phyloP scores from a whole-genome alignment of 2,329 filamentous ascomycete species.

The Fusarium nygamai region DNA sequence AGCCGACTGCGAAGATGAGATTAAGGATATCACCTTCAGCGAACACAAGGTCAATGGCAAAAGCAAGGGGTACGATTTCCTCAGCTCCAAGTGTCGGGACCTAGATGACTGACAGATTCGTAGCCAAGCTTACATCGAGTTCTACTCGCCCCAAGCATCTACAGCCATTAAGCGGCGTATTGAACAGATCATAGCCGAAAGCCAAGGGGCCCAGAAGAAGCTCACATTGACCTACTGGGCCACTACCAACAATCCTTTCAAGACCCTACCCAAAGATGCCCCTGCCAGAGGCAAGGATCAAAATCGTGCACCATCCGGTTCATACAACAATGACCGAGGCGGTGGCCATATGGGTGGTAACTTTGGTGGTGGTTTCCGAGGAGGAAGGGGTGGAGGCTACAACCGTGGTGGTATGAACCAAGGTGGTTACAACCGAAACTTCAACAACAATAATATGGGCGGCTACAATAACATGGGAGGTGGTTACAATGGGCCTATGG shows the following conservation, averaged over 20 bases:
- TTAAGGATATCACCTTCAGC: constrained; percentile 94
- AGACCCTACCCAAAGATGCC: constrained; percentile 88
- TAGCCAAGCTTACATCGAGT: constrained; percentile 84
- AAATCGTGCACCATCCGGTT: constrained; percentile 62
- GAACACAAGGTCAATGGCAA: constrained; percentile 99
- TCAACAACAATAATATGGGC: constrained; percentile 56
- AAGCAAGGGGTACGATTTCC: constrained; percentile 81
- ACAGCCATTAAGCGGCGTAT: constrained; percentile 86
- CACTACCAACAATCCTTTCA: constrained; percentile 85
- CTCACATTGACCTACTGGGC: constrained; percentile 79
- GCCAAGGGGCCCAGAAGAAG: constrained; percentile 71
- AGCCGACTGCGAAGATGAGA: constrained; percentile 82
- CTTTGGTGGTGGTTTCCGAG: constrained; percentile 63
- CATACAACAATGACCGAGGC: constrained; percentile 58
- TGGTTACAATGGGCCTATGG: constrained; percentile 61
- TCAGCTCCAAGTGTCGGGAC: background rate
- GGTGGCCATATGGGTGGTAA: constrained; percentile 53
- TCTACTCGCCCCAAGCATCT: constrained; percentile 83
- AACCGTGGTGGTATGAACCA: constrained; percentile 59
- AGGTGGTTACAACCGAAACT: constrained; percentile 56
- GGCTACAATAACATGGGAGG: constrained; percentile 58
- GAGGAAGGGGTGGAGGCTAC: constrained; percentile 60
- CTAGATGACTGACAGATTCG: constrained; percentile 9
- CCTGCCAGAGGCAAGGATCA: constrained; percentile 70
- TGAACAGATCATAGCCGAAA: constrained; percentile 67